Conservation (phyloP, 163 green algal species). For the Prototheca stagnorum region DNA sequence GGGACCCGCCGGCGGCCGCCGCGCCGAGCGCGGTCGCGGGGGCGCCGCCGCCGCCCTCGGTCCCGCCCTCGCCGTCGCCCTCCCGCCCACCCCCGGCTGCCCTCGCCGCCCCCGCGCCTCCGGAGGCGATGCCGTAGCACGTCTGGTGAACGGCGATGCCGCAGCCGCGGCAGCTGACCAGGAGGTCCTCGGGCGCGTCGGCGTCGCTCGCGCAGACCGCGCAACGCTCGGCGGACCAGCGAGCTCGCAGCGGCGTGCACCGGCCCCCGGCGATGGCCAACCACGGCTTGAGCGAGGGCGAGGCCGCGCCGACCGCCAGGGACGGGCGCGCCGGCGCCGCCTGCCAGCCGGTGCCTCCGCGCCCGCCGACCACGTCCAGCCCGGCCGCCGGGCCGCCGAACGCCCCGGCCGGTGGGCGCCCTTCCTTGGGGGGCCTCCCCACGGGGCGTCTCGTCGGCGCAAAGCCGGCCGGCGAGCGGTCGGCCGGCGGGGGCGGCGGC, state of each 20-base stretch:
- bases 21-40: not conserved
- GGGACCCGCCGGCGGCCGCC: no score
- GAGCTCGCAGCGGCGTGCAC: conserved; percentile 42
- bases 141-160: conserved; percentile 81
- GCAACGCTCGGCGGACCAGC: conserved; percentile 73
- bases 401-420: not conserved
- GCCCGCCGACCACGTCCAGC: not conserved
- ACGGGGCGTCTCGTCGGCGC: not conserved
- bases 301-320: conserved; percentile 1
- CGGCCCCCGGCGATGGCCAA: conserved; percentile 9
- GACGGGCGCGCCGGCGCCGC: not conserved
- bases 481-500: no score
- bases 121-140: conserved; percentile 76
- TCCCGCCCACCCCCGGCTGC: conserved; percentile 61
- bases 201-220: conserved; percentile 68
- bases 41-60: not conserved
- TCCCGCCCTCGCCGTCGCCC: conserved; percentile 25
- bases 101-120: conserved; percentile 44
- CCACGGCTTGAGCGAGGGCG: not conserved
- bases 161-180: conserved; percentile 74
- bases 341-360: not conserved
- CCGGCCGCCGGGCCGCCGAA: not conserved
- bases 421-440: conserved; percentile 3
- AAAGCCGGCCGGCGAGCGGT: no score
- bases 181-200: conserved; percentile 77